Evolutionary conservation across 306 rosid species (phyloP), one percentile per base, ranked within the genome.

Genomic region (Casuarina equisetifolia): DNA sequence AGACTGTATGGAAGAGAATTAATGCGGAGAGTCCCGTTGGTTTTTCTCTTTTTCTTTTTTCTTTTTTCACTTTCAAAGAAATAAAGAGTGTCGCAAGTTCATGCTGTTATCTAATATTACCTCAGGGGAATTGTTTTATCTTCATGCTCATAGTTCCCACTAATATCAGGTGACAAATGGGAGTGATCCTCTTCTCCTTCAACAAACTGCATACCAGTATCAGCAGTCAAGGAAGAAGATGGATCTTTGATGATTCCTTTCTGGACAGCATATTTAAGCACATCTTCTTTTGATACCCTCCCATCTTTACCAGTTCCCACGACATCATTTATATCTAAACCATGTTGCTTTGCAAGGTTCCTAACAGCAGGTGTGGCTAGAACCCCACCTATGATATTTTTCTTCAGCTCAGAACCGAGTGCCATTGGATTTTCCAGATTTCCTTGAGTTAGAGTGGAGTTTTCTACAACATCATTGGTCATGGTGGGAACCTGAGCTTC

Each of bases 321-420:
- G 50, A 92, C 88, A 76, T 89, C 96, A 59, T 80, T 89, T 87
- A 95, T 83, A 76, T 92, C 82, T 78, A 92, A 84, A 80, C 86
- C 87, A 67, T 88, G 89, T 78, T 89, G 85, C 87, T 91, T 92
- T 58, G 97, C 96, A 83, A 95, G 92, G 76, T 75, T 70, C 70
- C 98, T 80, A 40, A 95, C 91, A 54, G 93, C 83, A 55, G 98
- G 98, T 19, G 97, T 92, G 51, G 97, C 91, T 82, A 87, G 84
- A 80, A 86, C 91, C 79, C 82, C 89, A 4, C 84, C 77, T 12
- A 3, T 84, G 58, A 81, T 82, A 43, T 72, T 79, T 63, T 73
- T 71, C 52, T 52, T 84, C 75, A 71, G 80, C 52, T 80, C 86
- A 70, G 89, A 77, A 63, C 74, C 87, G 40, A 77, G 54, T n/a